Evolutionary conservation across 371 early-diverging fungal species (phyloP).

Genomic region (Mortierella sp.): DNA sequence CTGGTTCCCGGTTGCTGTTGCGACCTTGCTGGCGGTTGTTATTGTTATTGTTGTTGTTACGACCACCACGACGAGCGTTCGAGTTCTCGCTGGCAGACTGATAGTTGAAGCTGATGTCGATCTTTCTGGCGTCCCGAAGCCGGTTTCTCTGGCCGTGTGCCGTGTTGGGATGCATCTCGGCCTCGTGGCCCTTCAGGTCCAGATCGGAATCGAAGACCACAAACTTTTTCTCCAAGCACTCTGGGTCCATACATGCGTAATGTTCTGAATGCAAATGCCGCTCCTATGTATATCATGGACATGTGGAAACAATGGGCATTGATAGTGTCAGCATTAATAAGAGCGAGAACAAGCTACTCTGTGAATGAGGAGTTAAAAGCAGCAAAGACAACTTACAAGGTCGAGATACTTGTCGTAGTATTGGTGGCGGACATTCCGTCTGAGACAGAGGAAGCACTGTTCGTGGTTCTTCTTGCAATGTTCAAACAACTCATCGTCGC

Average conservation of each 20-base stretch:
- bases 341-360: not conserved
- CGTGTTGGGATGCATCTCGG: constrained; percentile 46
- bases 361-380: constrained; percentile 1
- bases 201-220: constrained; percentile 94
- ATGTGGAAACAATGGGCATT: not conserved
- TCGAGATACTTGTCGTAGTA: constrained; percentile 88
- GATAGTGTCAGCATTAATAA: not conserved
- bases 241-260: constrained; percentile 81
- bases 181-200: constrained; percentile 91
- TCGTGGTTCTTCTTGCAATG: constrained; percentile 97
- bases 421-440: constrained; percentile 78
- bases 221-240: constrained; percentile 95
- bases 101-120: constrained; percentile 46
- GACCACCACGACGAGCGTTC: constrained; percentile 32
- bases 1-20: constrained; percentile 12
- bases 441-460: constrained; percentile 91
- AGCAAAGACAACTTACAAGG: constrained; percentile 67
- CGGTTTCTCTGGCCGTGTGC: constrained; percentile 27
- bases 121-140: constrained; percentile 47
- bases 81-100: constrained; percentile 37
- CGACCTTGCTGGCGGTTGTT: constrained; percentile 36
- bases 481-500: constrained; percentile 90
- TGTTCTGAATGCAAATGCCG: constrained; percentile 90
- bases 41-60: constrained; percentile 17
- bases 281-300: constrained; percentile 64